A percentile compares a stretch with the other conserved stretches of the same genome.
Evolutionary conservation across 2,329 filamentous ascomycete species (phyloP).

Genomic region (Colletotrichum echinochloae): DNA sequence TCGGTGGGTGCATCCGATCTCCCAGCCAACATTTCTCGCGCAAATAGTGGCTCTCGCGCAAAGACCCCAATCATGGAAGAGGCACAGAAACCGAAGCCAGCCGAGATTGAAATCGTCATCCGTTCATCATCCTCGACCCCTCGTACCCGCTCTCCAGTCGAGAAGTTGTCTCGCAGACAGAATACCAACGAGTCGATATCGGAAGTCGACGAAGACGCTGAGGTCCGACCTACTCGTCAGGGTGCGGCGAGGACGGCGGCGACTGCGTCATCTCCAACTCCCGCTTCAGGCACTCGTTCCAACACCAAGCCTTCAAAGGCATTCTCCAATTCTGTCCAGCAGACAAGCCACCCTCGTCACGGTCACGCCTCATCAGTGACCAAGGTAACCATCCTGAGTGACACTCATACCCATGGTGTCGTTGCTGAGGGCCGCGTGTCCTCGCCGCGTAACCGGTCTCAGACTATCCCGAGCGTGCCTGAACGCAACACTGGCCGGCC

Average conservation of each 20-base stretch:
- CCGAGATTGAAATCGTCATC: constrained; percentile 41
- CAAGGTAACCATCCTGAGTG: constrained; percentile 52
- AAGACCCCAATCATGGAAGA: constrained; percentile 58
- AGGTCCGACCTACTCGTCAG: constrained; percentile 36
- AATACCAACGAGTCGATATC: constrained; percentile 54
- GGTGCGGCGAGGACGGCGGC: constrained; percentile 21
- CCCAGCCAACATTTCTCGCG: constrained; percentile 55
- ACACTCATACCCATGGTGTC: constrained; percentile 47
- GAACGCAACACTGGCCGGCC: constrained; percentile 42
- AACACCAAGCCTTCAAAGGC: constrained; percentile 39
- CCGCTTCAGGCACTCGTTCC: constrained; percentile 28
- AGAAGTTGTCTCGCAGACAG: constrained; percentile 47
- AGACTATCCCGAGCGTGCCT: constrained; percentile 29
- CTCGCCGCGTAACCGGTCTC: constrained; percentile 49
- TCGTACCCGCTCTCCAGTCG: constrained; percentile 49
- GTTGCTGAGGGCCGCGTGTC: constrained; percentile 49
- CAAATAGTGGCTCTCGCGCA: constrained; percentile 52
- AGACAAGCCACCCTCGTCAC: constrained; percentile 42
- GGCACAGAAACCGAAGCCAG: constrained; percentile 44
- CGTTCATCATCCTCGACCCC: constrained; percentile 39
- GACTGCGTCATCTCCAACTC: constrained; percentile 21
- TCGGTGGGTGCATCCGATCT: constrained; percentile 61
- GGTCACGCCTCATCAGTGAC: constrained; percentile 45
- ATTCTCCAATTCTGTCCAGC: constrained; percentile 41
- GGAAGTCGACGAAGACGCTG: constrained; percentile 56